Evolutionary conservation across 345 rosid genomes (phyloP).

Genomic region (Eucalyptus globulus): DNA sequence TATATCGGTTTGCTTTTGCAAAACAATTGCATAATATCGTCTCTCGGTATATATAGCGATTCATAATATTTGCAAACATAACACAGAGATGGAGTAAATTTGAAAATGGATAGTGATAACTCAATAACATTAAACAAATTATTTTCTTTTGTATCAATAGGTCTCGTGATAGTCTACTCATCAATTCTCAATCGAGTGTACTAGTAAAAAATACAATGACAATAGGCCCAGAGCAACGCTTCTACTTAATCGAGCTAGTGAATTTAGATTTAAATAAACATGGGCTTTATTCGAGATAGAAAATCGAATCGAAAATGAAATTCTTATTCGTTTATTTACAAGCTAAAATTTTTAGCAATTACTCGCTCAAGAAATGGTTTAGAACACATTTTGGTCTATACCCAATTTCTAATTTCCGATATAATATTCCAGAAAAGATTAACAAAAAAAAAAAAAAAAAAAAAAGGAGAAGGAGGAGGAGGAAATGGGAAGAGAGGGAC

Average conservation of each 20-base stretch:
- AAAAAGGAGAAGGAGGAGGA: too few relatives aligned
- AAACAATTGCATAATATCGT: rapidly evolving
- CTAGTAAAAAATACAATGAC: rapidly evolving
- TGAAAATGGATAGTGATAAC: background rate
- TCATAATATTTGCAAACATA: background rate
- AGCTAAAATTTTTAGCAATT: background rate
- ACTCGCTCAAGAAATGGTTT: background rate
- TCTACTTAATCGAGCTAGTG: background rate
- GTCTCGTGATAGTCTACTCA: background rate
- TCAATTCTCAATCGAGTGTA: rapidly evolving
- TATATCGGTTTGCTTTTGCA: background rate
- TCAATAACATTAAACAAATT: background rate
- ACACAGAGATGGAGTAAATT: rapidly evolving
- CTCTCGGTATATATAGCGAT: background rate
- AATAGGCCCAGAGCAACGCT: background rate
- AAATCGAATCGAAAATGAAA: background rate
- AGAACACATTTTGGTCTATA: too few relatives aligned
- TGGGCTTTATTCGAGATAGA: background rate
- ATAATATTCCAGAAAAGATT: background rate
- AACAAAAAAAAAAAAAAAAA: background rate
- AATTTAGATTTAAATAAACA: background rate
- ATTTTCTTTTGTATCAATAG: background rate
- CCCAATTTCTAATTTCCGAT: too few relatives aligned
- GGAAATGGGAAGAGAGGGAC: background rate
- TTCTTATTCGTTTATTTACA: background rate